These are phyloP conservation scores for Amanita brunnescens DNA, from an alignment of 768 basidiomycete species.

Conservation along the genomic window DNA sequence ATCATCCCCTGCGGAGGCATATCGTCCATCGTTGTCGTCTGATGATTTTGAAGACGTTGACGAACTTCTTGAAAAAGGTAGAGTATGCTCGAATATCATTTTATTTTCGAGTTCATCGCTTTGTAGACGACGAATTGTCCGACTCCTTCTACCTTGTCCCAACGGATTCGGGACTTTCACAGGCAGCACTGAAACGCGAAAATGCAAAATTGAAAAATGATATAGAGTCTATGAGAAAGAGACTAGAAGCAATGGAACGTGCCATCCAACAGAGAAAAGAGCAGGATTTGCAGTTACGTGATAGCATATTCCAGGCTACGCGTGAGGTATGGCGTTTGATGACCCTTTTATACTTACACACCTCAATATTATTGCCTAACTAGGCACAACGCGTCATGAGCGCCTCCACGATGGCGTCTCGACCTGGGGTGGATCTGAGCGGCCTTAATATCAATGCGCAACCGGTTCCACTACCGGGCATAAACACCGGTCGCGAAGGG, in stretches of 20 bases:
- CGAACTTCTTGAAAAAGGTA: conserved; percentile 59
- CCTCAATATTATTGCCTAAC: neutral
- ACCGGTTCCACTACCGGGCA: conserved; percentile 38
- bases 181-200: conserved; percentile 50
- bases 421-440: conserved; percentile 44
- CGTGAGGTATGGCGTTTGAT: conserved; percentile 38
- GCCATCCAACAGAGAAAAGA: conserved; percentile 63
- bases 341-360: neutral
- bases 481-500: conserved; percentile 45
- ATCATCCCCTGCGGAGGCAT: conserved; percentile 11
- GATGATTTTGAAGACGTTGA: conserved; percentile 24
- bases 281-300: conserved; percentile 71
- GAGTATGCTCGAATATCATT: conserved; percentile 4
- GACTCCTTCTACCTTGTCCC: conserved; percentile 78
- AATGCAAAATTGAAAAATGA: conserved; percentile 57
- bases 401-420: conserved; percentile 51
- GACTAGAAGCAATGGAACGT: conserved; percentile 52
- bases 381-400: conserved; percentile 80
- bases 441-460: conserved; percentile 52
- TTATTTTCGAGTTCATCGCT: neutral
- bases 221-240: conserved; percentile 45
- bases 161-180: conserved; percentile 43
- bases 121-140: conserved; percentile 55
- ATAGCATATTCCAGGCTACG: conserved; percentile 66
- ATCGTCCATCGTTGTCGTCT: conserved; percentile 8